Evolutionary conservation across 768 basidiomycete species (phyloP).

Genomic region (Suillus fuscotomentosus): DNA sequence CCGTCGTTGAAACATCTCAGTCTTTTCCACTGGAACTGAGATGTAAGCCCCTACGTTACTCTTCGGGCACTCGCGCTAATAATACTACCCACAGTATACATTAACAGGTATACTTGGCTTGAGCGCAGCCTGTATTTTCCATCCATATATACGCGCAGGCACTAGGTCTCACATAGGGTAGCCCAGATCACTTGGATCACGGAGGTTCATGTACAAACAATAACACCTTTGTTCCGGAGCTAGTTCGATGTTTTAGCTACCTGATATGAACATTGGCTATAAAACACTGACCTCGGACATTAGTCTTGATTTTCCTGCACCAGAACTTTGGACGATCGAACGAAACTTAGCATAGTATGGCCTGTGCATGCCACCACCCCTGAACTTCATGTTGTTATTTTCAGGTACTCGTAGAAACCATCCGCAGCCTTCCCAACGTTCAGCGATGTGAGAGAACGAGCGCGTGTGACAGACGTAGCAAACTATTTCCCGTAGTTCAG

Average conservation of each 20-base stretch:
- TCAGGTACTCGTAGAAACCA: conserved; percentile 19
- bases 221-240: conserved; percentile 12
- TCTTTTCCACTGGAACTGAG: too few species aligned
- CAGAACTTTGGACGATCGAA: conserved; percentile 19
- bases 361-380: neutral
- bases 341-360: conserved; percentile 12
- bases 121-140: neutral
- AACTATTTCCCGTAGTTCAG: too few species aligned
- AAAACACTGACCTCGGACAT: conserved; percentile 6
- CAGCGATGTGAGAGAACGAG: neutral
- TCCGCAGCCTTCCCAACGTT: conserved; percentile 7
- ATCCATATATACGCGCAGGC: conserved; percentile 14
- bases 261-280: neutral
- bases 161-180: conserved; percentile 16
- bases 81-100: too few species aligned
- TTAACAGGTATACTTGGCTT: neutral
- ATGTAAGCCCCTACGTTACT: too few species aligned
- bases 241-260: neutral
- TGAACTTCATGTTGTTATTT: conserved; percentile 8
- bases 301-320: conserved; percentile 19
- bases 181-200: neutral
- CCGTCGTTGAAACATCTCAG: too few species aligned
- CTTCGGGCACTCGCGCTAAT: too few species aligned
- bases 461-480: neutral
- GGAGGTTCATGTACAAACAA: conserved; percentile 21